Base-by-base conservation (phyloP, 371 early-diverging fungal species). In the Nematocida parisii region DNA sequence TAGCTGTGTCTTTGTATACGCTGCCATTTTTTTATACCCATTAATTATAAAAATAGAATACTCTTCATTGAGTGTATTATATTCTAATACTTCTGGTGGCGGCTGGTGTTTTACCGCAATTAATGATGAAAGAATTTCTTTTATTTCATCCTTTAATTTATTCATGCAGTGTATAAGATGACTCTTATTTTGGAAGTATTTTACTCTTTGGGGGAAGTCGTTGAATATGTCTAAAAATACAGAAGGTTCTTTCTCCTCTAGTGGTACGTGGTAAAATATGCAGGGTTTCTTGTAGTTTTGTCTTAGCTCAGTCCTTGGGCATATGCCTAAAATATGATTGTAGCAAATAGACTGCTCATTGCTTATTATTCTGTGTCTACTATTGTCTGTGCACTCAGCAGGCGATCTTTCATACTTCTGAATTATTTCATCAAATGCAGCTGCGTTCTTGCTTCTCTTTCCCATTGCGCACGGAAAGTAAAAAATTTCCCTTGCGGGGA, bases 401-500 rank as follows among this genome's bases (percentile, higher is more conserved):
- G 33, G 33, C 33, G 33, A 2, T 2, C 2, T 9, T n/a, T n/a
- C n/a, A 22, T 58, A 27, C 1, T 58, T 27, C 58, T n/a, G 58
- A 2, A 58, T 9, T n/a, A 27, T 7, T 22, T n/a, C 58, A 58
- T 27, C 27, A 27, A 58, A 58, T 22, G 22, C 22, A n/a, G 58
- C 58, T n/a, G 58, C n/a, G 22, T 58, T 58, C 22, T 22, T 58
- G 22, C 50, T 72, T 50, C 52, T 50, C 60, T 75, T 77, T 4
- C 62, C 67, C 66, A 71, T 84, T 2, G 45, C 1, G 9, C 15
- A 40, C 9, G 33, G 82, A 47, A 11, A 81, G 47, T 24, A 82
- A 72, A 57, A 75, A 81, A 72, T 68, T 83, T 72, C 85, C 83
- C 68, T 75, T 82, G 66, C 83, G 74, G 52, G 83, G 84, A 71